Evolutionary conservation across 345 rosid genomes (phyloP), one percentile per base, ranked within the genome.

Genomic region (Rhodomyrtus tomentosa): DNA sequence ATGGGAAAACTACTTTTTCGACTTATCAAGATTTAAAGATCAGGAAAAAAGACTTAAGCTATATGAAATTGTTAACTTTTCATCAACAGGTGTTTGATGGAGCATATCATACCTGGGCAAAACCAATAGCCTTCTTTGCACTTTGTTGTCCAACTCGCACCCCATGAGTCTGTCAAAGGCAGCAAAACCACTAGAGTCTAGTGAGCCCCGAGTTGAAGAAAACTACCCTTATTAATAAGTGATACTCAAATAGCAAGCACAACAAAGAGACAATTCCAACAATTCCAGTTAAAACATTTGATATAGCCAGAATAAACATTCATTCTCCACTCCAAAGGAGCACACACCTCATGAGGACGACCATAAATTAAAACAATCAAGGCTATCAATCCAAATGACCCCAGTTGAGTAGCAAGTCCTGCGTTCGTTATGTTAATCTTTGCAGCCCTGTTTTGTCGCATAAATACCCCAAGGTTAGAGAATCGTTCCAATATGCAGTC

Each of bases 101-200:
- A 53, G 72, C 50, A 84, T 45, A 48, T 80, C 62, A 55, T 87
- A 94, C 98, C 96, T 96, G 96, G 7, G 93, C 82, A 84, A 96
- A 95, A 88, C 98, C 93, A 87, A 94, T 94, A 0, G 95, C 99
- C 86, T 92, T 96, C 90, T 92, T 95, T 51, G 93, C 93, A 86
- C 89, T 90, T 86, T 93, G 92, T 81, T 92, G 91, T 76, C 98
- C 96, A 83, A 87, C 85, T 87, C 95, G 84, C 87, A 95, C 91
- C 25, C 98, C 98, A 84, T 96, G 95, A 29, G 98, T 95, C 99
- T 96, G 88, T 56, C 80, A 24, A 82, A 42, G 85, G 79, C 54
- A 68, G 56, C 76, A 56, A 27, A 85, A 48, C 55, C 24, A 84
- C 68, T 50, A 52, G 49, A 59, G 49, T 83, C 54, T 56, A 29